Percentiles rank a stretch among this genome's conserved stretches.
These are phyloP conservation scores for Rhodotorula sp. DNA, from an alignment of 1,284 basidiomycete genomes.

Conservation along the genomic window DNA sequence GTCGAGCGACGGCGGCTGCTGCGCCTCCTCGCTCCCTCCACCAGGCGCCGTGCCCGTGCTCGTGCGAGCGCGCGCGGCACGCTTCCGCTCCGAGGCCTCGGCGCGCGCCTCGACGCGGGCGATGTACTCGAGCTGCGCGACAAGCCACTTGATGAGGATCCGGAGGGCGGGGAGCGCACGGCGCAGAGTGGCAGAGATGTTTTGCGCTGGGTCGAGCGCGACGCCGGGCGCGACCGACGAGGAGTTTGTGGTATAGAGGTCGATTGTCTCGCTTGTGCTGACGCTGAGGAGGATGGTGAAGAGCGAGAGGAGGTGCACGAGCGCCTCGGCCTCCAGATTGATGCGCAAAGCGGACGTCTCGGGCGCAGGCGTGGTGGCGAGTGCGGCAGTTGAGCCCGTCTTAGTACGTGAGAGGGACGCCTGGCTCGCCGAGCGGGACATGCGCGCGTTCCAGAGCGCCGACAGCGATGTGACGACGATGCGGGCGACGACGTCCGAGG, in stretches of 20 bases:
- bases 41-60: neutral
- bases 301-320: slow-evolving; percentile 71
- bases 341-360: neutral
- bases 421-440: slow-evolving; percentile 54
- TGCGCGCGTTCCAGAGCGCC: slow-evolving; percentile 77
- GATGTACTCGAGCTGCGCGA: slow-evolving; percentile 74
- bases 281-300: slow-evolving; percentile 69
- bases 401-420: neutral
- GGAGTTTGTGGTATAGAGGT: slow-evolving; percentile 52
- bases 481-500: slow-evolving; percentile 73
- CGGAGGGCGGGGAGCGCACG: slow-evolving; percentile 83
- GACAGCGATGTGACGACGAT: slow-evolving; percentile 73
- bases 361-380: neutral
- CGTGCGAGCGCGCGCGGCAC: neutral
- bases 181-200: slow-evolving; percentile 81
- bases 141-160: slow-evolving; percentile 85
- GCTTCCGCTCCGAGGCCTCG: slow-evolving; percentile 26
- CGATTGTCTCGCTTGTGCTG: slow-evolving; percentile 60
- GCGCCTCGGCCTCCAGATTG: slow-evolving; percentile 64
- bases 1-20: neutral
- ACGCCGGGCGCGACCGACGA: neutral
- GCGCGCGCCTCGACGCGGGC: slow-evolving; percentile 39
- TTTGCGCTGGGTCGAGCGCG: slow-evolving; percentile 62
- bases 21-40: slow-evolving; percentile 8
- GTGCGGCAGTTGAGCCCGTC: neutral